Evolutionary conservation across 2,329 filamentous ascomycete genomes (phyloP).

Genomic region (Sclerotinia subarctica): DNA sequence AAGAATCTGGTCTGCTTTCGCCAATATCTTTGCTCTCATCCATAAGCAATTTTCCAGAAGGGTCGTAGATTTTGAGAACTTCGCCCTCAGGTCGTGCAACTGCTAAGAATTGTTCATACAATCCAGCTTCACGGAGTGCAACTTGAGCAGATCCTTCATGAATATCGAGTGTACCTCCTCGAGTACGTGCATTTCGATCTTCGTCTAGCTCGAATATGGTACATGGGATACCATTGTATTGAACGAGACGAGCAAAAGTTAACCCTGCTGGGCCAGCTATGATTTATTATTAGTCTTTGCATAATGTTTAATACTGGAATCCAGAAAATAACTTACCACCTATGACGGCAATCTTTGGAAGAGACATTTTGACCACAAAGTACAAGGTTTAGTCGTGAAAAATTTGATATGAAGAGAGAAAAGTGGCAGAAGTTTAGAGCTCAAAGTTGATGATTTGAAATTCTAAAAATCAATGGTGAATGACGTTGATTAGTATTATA

Average conservation of each 20-base stretch:
- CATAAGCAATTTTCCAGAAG: conserved; percentile 33
- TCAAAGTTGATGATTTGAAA: conserved; percentile 1
- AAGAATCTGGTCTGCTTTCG: conserved; percentile 18
- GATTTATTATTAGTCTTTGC: conserved; percentile 21
- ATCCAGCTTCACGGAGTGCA: conserved; percentile 34
- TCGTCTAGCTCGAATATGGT: conserved; percentile 38
- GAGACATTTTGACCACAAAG: neutral
- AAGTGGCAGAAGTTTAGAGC: neutral
- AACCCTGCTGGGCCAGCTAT: conserved; percentile 39
- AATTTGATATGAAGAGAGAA: neutral
- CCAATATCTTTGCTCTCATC: conserved; percentile 26
- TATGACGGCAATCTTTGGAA: conserved; percentile 11
- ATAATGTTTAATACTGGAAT: conserved; percentile 42
- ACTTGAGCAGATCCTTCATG: conserved; percentile 36
- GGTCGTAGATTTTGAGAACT: conserved; percentile 28
- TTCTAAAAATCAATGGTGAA: neutral
- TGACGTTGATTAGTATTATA: neutral
- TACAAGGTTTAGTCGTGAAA: neutral
- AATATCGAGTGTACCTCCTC: conserved; percentile 49
- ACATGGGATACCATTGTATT: conserved; percentile 31
- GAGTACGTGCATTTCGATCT: conserved; percentile 15
- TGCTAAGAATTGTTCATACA: conserved; percentile 32
- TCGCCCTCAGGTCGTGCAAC: conserved; percentile 32
- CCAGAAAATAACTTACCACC: neutral
- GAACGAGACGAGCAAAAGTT: conserved; percentile 37